Percentiles rank a stretch among this genome's conserved stretches.
These are phyloP conservation scores for Martensiomyces pterosporus DNA, from an alignment of 192 early-diverging fungal genomes.

Conservation along the genomic window DNA sequence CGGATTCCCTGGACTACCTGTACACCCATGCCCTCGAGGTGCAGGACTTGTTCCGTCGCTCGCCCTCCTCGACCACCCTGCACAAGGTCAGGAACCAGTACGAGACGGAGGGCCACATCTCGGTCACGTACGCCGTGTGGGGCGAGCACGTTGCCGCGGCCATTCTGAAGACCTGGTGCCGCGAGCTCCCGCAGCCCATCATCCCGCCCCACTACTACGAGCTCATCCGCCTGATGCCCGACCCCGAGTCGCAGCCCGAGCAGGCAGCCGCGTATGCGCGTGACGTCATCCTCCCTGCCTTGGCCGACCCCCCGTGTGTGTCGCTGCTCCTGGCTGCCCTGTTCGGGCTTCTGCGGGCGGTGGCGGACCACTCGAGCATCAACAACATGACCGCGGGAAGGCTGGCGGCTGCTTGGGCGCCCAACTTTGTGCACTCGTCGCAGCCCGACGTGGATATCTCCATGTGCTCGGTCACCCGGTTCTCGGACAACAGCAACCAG, in stretches of 20 bases:
- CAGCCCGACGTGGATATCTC: slow-evolving; percentile 48
- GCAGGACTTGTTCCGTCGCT: slow-evolving; percentile 82
- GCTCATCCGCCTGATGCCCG: slow-evolving; percentile 52
- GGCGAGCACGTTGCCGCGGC: slow-evolving; percentile 80
- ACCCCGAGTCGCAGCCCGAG: slow-evolving; percentile 26
- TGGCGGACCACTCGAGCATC: slow-evolving; percentile 57
- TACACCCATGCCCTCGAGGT: slow-evolving; percentile 63
- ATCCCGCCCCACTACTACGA: slow-evolving; percentile 63
- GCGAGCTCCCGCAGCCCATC: slow-evolving; percentile 75
- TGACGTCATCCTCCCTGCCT: slow-evolving; percentile 42
- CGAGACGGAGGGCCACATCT: slow-evolving; percentile 39
- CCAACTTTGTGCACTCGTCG: slow-evolving; percentile 70
- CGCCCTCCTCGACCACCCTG: slow-evolving; percentile 69
- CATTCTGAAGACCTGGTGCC: slow-evolving; percentile 77
- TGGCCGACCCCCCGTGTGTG: slow-evolving; percentile 51
- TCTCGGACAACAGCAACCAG: slow-evolving; percentile 10
- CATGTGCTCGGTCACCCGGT: slow-evolving; percentile 50
- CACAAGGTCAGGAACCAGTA: slow-evolving; percentile 54
- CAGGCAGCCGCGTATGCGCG: slow-evolving; percentile 30
- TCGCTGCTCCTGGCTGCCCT: slow-evolving; percentile 57
- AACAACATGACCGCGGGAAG: slow-evolving; percentile 87
- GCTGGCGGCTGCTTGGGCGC: slow-evolving; percentile 81
- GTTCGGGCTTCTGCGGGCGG: slow-evolving; percentile 66
- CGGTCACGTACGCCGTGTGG: slow-evolving; percentile 57
- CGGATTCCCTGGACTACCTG: slow-evolving; percentile 69